Base-by-base conservation (phyloP, 2,329 filamentous ascomycete species). In the Cercospora nicotianae region DNA sequence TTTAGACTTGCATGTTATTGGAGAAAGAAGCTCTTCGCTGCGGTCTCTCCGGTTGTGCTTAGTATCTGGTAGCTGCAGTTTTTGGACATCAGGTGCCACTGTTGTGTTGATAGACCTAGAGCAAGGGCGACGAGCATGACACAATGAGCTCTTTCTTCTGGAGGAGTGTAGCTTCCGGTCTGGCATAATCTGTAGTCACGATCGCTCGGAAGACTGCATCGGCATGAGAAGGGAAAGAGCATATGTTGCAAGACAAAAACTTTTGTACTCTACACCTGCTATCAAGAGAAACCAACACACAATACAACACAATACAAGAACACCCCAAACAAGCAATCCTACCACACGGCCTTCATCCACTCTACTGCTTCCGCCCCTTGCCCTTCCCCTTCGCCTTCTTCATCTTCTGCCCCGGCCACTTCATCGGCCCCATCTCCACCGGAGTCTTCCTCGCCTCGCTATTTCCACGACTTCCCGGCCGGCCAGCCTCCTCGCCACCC, bases 351-450 rank as follows among this genome's bases (percentile, higher is more conserved):
- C 39, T 16, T n/a, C 61, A 58, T 13, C 28, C 26, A 36, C 26
- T 30, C 42, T 36, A 55, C 48, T 36, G 7, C 30, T 59, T 59
- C 30, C 18, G 28, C 31, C 55, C 30, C 30, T 59, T 59, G 13
- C 30, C 55, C 55, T 59, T 33, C 18, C 55, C 55, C 30, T 59
- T 59, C 31, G 28, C 55, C 55, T 23, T 36, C 18, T 23, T 64
- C 26, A 58, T 36, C n/a, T 59, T 10, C 60, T 64, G 62, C n/a
- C 62, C 62, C 13, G 62, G 62, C 62, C 62, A 64, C 62, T 57
- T 64, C 33, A 59, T 33, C 5, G 42, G 61, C 2, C 45, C 61
- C 48, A 36, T 31, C 31, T 55, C 48, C 23, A 3, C 48, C 20
- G 23, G 48, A 55, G 48, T 55, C 48, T 28, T 55, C 30, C 55